Evolutionary conservation across 129 eudicot species (phyloP).

Genomic region (Flaveria ramosissima): DNA sequence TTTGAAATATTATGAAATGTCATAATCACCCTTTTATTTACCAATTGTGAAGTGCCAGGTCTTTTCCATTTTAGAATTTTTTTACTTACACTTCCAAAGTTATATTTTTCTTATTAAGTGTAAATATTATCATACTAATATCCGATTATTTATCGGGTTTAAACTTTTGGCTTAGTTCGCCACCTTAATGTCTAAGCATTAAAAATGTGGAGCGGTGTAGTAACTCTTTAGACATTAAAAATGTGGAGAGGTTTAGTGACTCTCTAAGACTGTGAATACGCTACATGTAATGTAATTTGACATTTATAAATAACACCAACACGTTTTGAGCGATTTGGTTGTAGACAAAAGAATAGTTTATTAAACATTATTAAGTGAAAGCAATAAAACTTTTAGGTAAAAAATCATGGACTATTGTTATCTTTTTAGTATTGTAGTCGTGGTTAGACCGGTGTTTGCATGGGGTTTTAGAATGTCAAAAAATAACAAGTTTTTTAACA

Average conservation of each 20-base stretch:
- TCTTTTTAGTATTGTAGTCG: neutral
- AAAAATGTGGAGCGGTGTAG: neutral
- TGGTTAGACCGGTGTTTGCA: neutral
- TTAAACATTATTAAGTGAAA: no score
- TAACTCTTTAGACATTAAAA: neutral
- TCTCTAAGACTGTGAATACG: neutral
- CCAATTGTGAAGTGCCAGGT: slow-evolving; percentile 13
- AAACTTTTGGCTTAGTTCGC: no score
- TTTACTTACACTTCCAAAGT: slow-evolving; percentile 14
- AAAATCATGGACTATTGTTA: no score
- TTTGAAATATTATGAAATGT: slow-evolving; percentile 7
- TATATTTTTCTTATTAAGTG: neutral
- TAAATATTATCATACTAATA: neutral
- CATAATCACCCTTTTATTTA: slow-evolving; percentile 9
- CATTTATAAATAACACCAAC: neutral
- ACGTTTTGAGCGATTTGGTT: neutral
- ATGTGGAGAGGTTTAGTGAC: neutral
- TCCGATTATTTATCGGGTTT: no score
- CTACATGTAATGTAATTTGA: neutral
- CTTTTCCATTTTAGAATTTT: neutral
- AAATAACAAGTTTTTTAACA: no score
- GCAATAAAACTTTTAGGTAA: no score
- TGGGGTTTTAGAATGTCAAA: neutral
- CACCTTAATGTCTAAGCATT: neutral
- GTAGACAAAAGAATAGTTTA: neutral